Evolutionary conservation across 257 asterid species (phyloP).

Genomic region (Nicotiana undulata): DNA sequence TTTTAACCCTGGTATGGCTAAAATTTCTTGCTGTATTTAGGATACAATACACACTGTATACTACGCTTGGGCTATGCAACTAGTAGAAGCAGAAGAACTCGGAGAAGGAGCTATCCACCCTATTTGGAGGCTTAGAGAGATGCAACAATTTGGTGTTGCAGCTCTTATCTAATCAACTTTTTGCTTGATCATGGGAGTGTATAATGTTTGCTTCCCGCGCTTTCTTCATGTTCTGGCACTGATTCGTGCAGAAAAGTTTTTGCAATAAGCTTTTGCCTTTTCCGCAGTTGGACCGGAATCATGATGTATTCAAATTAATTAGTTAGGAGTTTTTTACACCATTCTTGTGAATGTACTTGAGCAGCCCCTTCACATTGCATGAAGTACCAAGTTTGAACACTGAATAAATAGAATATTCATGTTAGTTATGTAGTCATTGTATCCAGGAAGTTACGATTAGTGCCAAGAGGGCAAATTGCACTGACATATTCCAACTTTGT

Average conservation of each 20-base stretch:
- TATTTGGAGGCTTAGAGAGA: conserved; percentile 89
- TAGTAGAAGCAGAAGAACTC: conserved; percentile 64
- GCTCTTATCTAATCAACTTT: conserved; percentile 59
- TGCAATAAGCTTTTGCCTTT: background rate
- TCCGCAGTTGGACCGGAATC: background rate
- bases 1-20: background rate
- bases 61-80: conserved; percentile 98
- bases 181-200: background rate
- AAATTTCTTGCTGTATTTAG: conserved; percentile 25
- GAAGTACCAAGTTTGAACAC: background rate
- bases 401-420: background rate
- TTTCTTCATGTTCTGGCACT: background rate
- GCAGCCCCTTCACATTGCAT: background rate
- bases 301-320: background rate
- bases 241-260: background rate
- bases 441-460: too few species aligned
- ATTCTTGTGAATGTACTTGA: conserved; percentile 4
- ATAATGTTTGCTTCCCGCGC: background rate
- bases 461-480: too few species aligned
- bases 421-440: background rate
- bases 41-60: conserved; percentile 88
- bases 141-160: conserved; percentile 79
- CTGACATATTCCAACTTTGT: too few species aligned
- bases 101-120: conserved; percentile 65
- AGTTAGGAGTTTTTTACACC: background rate